These are phyloP conservation scores for Krasilnikovozyma curviuscula DNA, from an alignment of 768 basidiomycete species.

Conservation along the genomic window DNA sequence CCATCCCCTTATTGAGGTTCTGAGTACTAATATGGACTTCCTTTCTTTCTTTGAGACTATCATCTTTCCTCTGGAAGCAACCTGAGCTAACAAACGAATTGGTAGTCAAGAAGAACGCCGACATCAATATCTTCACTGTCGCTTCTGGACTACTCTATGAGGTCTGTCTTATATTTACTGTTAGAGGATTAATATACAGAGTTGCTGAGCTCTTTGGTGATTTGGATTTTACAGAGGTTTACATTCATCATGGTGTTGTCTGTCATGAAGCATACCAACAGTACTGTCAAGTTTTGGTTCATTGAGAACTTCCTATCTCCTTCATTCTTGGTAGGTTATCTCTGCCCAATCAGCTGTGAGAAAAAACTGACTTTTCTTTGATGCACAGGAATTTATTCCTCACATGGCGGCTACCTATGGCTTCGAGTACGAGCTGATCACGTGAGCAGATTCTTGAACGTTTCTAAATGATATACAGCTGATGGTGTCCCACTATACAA, in stretches of 20 bases:
- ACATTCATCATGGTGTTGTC: conserved; percentile 96
- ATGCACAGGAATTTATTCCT: conserved; percentile 68
- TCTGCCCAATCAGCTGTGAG: not conserved
- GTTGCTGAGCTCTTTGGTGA: not conserved
- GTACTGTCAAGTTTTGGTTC: conserved; percentile 98
- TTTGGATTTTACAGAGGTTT: conserved; percentile 45
- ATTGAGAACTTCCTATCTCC: conserved; percentile 98
- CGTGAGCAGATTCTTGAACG: conserved; percentile 20
- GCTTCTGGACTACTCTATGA: conserved; percentile 92
- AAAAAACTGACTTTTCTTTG: not conserved
- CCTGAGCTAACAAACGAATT: conserved; percentile 15
- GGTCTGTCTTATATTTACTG: conserved; percentile 31
- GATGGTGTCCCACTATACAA: not conserved
- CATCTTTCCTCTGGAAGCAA: not conserved
- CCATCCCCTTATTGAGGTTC: not conserved
- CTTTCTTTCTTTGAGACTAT: not conserved
- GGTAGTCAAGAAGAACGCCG: conserved; percentile 38
- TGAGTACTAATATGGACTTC: not conserved
- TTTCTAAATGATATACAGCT: too few species aligned
- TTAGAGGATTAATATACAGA: not conserved
- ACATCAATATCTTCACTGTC: conserved; percentile 98
- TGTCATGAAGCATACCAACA: conserved; percentile 81
- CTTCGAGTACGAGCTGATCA: conserved; percentile 92
- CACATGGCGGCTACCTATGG: conserved; percentile 75
- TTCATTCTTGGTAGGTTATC: conserved; percentile 57